Conservation (phyloP, 2,329 filamentous ascomycete species). For the Aciculosporium take region DNA sequence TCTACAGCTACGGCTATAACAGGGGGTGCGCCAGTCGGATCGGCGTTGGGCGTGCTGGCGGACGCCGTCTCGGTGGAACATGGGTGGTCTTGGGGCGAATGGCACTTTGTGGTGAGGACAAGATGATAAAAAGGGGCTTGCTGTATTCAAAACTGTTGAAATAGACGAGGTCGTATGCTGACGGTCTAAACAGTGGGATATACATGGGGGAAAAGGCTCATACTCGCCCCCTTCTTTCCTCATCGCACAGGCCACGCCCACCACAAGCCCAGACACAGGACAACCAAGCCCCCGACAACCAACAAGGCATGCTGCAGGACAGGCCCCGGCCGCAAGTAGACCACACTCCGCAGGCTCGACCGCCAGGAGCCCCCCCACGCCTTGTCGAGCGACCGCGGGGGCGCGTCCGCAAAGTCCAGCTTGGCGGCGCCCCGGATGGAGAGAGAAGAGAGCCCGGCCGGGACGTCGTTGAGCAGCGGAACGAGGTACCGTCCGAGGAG, state of each 20-base stretch:
- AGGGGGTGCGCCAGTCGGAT: too few species aligned
- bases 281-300: background rate
- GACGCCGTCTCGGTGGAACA: too few species aligned
- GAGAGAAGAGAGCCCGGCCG: constrained; percentile 5
- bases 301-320: background rate
- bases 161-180: too few species aligned
- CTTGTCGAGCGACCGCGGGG: background rate
- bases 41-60: too few species aligned
- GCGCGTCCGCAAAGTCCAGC: background rate
- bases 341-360: background rate
- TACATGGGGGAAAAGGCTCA: too few species aligned
- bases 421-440: constrained; percentile 1
- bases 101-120: too few species aligned
- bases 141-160: too few species aligned
- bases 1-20: too few species aligned
- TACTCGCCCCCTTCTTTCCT: background rate
- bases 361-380: constrained; percentile 2
- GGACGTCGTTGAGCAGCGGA: constrained; percentile 7
- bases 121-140: too few species aligned
- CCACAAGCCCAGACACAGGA: background rate
- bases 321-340: background rate
- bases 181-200: too few species aligned
- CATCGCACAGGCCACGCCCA: background rate
- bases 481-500: constrained; percentile 6
- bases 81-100: too few species aligned